phyloP scores from a whole-genome alignment of 257 asterid species.

The Eucommia ulmoides region DNA sequence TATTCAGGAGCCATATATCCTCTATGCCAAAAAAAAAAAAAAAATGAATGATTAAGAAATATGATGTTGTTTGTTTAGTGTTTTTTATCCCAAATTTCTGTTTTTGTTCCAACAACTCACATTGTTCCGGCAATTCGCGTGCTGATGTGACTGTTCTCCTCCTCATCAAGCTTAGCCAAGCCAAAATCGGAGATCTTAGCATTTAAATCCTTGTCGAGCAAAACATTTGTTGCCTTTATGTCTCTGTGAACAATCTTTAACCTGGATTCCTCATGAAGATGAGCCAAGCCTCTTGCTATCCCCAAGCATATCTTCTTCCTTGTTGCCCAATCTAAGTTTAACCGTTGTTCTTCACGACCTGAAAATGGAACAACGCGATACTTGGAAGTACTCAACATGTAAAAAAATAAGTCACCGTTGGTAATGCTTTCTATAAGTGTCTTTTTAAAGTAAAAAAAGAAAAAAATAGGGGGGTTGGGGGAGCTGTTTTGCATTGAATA shows the following conservation, averaged over 20 bases:
- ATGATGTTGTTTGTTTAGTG: no score
- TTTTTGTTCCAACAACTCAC: no score
- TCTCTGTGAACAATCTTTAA: slow-evolving; percentile 79
- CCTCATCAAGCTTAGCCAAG: slow-evolving; percentile 76
- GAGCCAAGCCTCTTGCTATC: slow-evolving; percentile 70
- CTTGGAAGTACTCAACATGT: no score
- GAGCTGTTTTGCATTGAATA: no score
- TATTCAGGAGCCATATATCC: slow-evolving; percentile 86
- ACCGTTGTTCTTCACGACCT: slow-evolving; percentile 45
- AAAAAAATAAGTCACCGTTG: no score
- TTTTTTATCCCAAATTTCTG: no score
- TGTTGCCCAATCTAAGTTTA: slow-evolving; percentile 51
- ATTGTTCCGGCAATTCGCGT: slow-evolving; percentile 73
- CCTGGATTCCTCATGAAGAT: slow-evolving; percentile 79
- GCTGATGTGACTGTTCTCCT: slow-evolving; percentile 74
- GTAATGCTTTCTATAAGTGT: no score
- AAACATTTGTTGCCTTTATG: slow-evolving; percentile 72
- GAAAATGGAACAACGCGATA: no score
- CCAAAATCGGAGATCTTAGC: slow-evolving; percentile 88
- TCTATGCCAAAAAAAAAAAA: slow-evolving; percentile 13
- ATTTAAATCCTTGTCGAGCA: slow-evolving; percentile 48
- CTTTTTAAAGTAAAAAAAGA: no score
- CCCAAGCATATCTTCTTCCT: slow-evolving; percentile 50
- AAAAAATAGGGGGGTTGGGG: no score
- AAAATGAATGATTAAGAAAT: background rate